Evolutionary conservation across 345 rosid species (phyloP), one percentile per base, ranked within the genome.

Genomic region (Crucihimalaya himalaica): DNA sequence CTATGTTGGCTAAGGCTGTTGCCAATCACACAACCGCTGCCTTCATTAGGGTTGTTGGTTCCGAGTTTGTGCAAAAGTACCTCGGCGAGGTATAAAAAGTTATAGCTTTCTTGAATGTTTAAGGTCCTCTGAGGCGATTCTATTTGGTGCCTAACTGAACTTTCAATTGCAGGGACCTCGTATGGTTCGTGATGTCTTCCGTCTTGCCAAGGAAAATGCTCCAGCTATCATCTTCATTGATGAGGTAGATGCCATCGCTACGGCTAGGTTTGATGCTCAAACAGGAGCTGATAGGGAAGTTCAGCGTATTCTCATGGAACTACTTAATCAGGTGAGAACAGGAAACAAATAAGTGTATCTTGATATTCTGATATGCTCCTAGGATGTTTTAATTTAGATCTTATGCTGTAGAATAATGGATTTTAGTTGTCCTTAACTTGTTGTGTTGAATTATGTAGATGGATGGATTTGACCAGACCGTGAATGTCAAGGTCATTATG

Each of bases 261-360:
- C 98, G 35, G 98, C 98, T 62, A 87, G 98, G 86, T 94, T 94
- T 83, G 98, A 94, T 83, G 98, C 98, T 80, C 98, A 94, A 82
- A 94, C 98, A 19, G 98, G 97, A 68, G 98, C 98, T 72, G 98
- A 94, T 80, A 89, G 98, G 81, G 98, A 94, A 78, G 98, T 91
- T 81, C 98, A 94, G 80, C 83, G 98, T 5, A 94, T 94, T 66
- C 88, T 91, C 42, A 94, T 94, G 98, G 98, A 94, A 64, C 91
- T 94, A 11, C 85, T 94, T 68, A 94, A 94, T 81, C 98, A 94
- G 97, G 97, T 88, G 56, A 54, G 34, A 52, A 2, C 46, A 72
- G 34, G 14, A 71, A 39, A 52, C 16, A 21, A 34, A 52, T 43
- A 23, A 43, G 21, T 47, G 40, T 56, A n/a, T 56, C 37, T 60